Base-by-base conservation (phyloP, 805 yeast species). In the Nakazawaea ambrosiae region DNA sequence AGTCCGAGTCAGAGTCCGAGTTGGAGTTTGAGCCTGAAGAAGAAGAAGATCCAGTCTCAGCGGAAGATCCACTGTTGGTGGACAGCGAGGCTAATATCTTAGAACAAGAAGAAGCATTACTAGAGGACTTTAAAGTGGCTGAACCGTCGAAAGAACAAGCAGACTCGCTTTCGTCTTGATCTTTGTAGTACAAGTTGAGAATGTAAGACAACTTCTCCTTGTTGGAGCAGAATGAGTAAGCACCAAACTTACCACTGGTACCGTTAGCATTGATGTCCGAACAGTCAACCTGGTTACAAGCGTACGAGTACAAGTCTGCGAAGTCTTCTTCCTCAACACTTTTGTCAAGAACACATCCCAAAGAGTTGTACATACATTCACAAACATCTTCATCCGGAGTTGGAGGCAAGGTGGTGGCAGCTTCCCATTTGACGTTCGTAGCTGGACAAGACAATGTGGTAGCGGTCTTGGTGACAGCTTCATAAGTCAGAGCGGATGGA, bases 131-230 rank as follows among this genome's bases (percentile, higher is more conserved):
- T 38, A 74, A 40, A n/a, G 81, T 52, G 25, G 89, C 92, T 41
- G 80, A 69, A 39, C 94, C 90, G 39, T 55, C 55, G 58, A 82
- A 85, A 57, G 73, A 75, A 65, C 95, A 85, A 41, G 82, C 89
- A 36, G 73, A 58, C 2, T 57, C 39, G 34, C 49, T 45, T 35
- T 57, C 55, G 45, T 62, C 65, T 43, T 78, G 69, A 27, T 60
- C 61, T 35, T 56, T 56, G 57, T 77, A 78, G 67, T 84, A 84
- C 45, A 60, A 58, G 66, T 83, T 78, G 58, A 85, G 61, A 41
- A 82, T 58, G 60, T 59, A 84, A 39, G 81, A 73, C 49, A 85
- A 68, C 64, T 81, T 76, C 38, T 79, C 82, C 63, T 77, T 73
- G 46, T 81, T 68, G 30, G 75, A 66, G 60, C 95, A 86, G 73